These are phyloP conservation scores for Agrocybe pediades DNA, from an alignment of 768 basidiomycete genomes.

Conservation along the genomic window DNA sequence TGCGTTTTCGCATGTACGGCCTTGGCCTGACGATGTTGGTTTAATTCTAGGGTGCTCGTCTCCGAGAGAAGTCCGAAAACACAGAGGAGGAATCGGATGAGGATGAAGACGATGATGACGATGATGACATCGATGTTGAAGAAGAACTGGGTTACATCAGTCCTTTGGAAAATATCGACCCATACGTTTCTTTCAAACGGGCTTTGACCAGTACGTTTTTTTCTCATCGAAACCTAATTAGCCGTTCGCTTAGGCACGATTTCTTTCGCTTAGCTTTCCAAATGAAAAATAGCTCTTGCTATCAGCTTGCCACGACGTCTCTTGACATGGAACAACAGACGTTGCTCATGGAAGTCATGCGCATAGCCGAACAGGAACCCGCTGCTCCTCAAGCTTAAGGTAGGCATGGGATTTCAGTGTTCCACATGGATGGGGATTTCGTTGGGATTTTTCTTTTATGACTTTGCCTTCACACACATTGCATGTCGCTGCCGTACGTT, in stretches of 20 bases:
- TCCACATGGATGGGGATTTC: background rate
- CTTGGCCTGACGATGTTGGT: conserved; percentile 3
- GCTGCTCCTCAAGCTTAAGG: conserved; percentile 23
- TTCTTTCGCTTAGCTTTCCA: conserved; percentile 59
- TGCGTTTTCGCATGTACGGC: conserved; percentile 13
- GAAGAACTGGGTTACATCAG: conserved; percentile 89
- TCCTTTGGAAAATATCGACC: conserved; percentile 77
- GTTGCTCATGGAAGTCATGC: conserved; percentile 84
- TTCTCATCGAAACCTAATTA: conserved; percentile 1
- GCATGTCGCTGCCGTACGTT: background rate
- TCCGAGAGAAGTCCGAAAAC: conserved; percentile 63
- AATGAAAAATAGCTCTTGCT: conserved; percentile 64
- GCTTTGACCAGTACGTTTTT: conserved; percentile 67
- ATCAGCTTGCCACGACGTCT: conserved; percentile 73
- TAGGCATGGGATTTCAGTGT: conserved; percentile 4
- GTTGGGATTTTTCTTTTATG: background rate
- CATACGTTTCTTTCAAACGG: conserved; percentile 77
- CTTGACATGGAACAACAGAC: conserved; percentile 79
- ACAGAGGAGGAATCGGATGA: conserved; percentile 48
- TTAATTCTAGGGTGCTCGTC: conserved; percentile 63
- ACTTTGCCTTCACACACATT: background rate
- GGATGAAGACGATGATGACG: conserved; percentile 54
- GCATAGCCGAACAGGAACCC: conserved; percentile 54
- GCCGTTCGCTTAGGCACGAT: conserved; percentile 6
- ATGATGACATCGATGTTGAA: conserved; percentile 60